A percentile compares a stretch with the other conserved stretches of the same genome.
Conservation (phyloP, 768 basidiomycete species). For the Panaeolus papilionaceus region DNA sequence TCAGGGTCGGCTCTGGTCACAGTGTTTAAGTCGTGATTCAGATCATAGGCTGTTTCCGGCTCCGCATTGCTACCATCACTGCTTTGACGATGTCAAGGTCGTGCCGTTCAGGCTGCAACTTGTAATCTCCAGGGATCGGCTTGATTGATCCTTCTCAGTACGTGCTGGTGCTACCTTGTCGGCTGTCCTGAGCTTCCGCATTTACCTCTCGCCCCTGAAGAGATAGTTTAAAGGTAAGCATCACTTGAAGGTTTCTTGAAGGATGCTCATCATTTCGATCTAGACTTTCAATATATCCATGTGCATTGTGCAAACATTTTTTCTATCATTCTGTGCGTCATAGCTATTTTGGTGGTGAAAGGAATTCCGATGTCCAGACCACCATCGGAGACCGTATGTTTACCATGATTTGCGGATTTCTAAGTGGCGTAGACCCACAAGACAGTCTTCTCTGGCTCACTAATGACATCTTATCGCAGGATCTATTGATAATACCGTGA, state of each 20-base stretch:
- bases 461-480: slow-evolving; percentile 1
- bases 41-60: slow-evolving; percentile 3
- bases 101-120: neutral
- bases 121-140: neutral
- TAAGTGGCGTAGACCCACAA: slow-evolving; percentile 7
- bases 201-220: neutral
- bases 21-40: neutral
- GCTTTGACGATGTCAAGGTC: neutral
- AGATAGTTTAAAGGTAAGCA: slow-evolving; percentile 7
- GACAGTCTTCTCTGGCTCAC: neutral
- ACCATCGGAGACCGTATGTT: neutral
- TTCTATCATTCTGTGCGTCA: neutral
- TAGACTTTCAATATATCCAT: neutral
- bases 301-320: neutral
- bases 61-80: neutral
- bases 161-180: neutral
- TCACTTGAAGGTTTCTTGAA: neutral
- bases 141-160: neutral
- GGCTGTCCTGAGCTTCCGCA: neutral
- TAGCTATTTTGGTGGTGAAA: neutral
- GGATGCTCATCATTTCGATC: neutral
- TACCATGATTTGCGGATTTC: slow-evolving; percentile 4
- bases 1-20: slow-evolving; percentile 1
- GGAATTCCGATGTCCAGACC: neutral
- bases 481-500: slow-evolving; percentile 7